Conservation (phyloP, 768 basidiomycete genomes). For the Rhizopogon rudus region DNA sequence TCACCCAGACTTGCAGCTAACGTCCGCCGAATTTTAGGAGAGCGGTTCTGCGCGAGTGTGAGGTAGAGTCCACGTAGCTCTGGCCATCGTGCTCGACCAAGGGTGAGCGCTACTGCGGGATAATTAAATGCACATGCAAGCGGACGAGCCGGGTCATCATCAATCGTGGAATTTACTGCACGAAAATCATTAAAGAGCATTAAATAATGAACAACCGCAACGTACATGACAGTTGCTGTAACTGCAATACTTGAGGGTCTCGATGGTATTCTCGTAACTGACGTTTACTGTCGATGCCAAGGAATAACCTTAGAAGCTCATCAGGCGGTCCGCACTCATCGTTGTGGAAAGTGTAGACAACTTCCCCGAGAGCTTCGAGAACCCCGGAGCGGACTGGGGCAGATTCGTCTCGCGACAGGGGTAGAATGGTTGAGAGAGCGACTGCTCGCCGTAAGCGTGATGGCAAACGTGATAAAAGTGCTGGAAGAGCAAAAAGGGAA, state of each 20-base stretch:
- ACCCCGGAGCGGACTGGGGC: slow-evolving; percentile 71
- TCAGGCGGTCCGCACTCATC: slow-evolving; percentile 60
- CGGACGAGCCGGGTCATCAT: slow-evolving; percentile 64
- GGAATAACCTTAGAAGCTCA: slow-evolving; percentile 71
- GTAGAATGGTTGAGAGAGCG: slow-evolving; percentile 59
- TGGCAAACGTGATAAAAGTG: slow-evolving; percentile 64
- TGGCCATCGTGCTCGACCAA: slow-evolving; percentile 73
- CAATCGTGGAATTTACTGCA: slow-evolving; percentile 32
- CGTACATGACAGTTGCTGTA: slow-evolving; percentile 15
- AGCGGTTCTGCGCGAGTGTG: slow-evolving; percentile 54
- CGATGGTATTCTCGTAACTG: slow-evolving; percentile 36
- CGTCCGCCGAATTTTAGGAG: slow-evolving; percentile 65
- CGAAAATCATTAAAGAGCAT: slow-evolving; percentile 4
- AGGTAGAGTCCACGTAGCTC: slow-evolving; percentile 67
- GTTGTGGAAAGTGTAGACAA: slow-evolving; percentile 76
- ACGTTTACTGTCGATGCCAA: slow-evolving; percentile 50
- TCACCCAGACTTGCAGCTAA: slow-evolving; percentile 88
- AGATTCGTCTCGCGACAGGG: slow-evolving; percentile 60
- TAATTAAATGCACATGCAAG: slow-evolving; percentile 86
- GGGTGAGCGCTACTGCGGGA: slow-evolving; percentile 82
- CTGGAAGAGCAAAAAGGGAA: slow-evolving; percentile 79
- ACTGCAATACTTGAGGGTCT: slow-evolving; percentile 8
- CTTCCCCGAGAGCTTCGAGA: slow-evolving; percentile 85
- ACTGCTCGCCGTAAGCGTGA: slow-evolving; percentile 52
- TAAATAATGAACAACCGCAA: not conserved